Evolutionary conservation across 129 eudicot genomes (phyloP), one percentile per base, ranked within the genome.

Genomic region (Smallanthus sonchifolius): DNA sequence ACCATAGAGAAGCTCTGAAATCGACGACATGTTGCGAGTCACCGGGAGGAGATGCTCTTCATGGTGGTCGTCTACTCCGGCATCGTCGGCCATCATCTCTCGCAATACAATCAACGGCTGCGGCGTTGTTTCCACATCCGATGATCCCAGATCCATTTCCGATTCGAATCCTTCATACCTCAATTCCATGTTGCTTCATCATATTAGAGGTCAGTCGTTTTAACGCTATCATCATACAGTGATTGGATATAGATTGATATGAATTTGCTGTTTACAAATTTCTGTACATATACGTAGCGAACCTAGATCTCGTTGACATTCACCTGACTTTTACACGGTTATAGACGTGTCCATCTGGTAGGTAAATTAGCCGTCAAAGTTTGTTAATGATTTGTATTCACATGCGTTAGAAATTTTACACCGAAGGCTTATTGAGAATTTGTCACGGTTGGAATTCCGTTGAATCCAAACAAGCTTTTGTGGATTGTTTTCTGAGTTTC

Each of bases 141-240:
- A 84, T 65, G 65, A 14, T 11, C 30, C 85, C 75, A 73, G 87
- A 83, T 83, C 90, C 74, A 30, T 37, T 35, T 45, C 54, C 14
- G 63, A 54, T 17, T 55, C 76, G 7, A 69, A 67, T 39, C 52
- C 90, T 16, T 38, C 40, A 1, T 16, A 70, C 49, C 49, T 52
- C 74, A 52, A 43, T 55, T 77, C 85, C 74, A 44, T 75, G 34
- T 17, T 70, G 56, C 75, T 79, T n/a, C 5, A 80, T 65, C 91
- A 77, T 9, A 70, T 86, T 77, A 75, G 87, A 87, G 89, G 92
- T 87, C 72, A 30, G 78, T 70, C 24, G 13, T 28, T 55, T 55
- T 56, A 65, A 75, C 65, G 65, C 69, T 10, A n/a, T 48, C 4
- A 10, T 66, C 2, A 11, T 10, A 24, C 3, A 4, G 36, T 39